Evolutionary conservation across 495 filamentous ascomycete species (phyloP).

Genomic region (Hyaloscypha hepaticicola): DNA sequence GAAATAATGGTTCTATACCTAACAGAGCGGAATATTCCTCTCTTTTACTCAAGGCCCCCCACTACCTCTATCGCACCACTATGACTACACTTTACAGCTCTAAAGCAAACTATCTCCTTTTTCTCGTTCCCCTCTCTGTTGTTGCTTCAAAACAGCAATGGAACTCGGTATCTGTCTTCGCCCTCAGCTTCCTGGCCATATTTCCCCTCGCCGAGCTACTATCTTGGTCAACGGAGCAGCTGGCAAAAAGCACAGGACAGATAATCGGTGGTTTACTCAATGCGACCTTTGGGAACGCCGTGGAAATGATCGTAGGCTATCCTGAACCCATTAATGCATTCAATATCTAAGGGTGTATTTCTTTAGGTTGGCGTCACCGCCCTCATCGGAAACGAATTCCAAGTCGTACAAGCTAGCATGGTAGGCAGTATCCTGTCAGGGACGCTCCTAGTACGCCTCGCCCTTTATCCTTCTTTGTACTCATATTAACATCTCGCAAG

Average conservation of each 20-base stretch:
- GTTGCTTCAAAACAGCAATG: slow-evolving; percentile 64
- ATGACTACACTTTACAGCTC: not conserved
- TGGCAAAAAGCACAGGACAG: slow-evolving; percentile 70
- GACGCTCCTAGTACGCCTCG: slow-evolving; percentile 62
- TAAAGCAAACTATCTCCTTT: slow-evolving; percentile 11
- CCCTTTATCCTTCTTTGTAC: not conserved
- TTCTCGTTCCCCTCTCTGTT: slow-evolving; percentile 83
- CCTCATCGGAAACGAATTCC: slow-evolving; percentile 47
- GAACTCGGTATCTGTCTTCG: slow-evolving; percentile 70
- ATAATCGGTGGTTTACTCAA: slow-evolving; percentile 76
- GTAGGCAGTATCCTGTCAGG: slow-evolving; percentile 54
- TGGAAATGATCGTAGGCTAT: slow-evolving; percentile 74
- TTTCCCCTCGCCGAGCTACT: slow-evolving; percentile 73
- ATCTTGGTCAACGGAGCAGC: slow-evolving; percentile 70
- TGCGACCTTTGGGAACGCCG: slow-evolving; percentile 82
- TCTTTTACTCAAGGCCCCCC: not conserved
- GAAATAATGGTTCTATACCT: too few relatives aligned
- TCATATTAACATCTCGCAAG: slow-evolving; percentile 21
- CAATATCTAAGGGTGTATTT: not conserved
- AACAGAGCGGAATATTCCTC: too few relatives aligned
- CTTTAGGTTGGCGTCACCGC: slow-evolving; percentile 86
- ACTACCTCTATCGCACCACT: not conserved
- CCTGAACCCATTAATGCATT: slow-evolving; percentile 15
- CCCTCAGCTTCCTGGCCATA: slow-evolving; percentile 77
- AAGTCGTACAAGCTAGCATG: slow-evolving; percentile 34